Conservation (phyloP, 768 basidiomycete genomes). For the Pisolithus marmoratus region DNA sequence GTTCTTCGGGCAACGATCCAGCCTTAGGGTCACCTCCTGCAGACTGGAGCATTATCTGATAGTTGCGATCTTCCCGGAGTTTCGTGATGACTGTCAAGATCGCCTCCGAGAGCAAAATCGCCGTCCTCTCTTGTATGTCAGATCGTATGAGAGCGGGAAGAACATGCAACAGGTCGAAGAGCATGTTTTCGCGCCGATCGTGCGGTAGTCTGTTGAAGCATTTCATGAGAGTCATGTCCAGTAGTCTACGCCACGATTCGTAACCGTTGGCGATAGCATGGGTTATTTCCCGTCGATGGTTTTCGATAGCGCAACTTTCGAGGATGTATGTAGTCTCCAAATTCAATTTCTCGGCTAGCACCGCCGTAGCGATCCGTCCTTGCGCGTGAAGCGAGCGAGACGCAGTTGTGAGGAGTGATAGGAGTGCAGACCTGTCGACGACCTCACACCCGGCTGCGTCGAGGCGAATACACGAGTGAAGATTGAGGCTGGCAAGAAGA, state of each 20-base stretch:
- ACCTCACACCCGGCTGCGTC: slow-evolving; percentile 76
- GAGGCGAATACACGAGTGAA: slow-evolving; percentile 62
- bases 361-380: slow-evolving; percentile 56
- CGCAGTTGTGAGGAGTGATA: slow-evolving; percentile 61
- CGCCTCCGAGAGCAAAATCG: slow-evolving; percentile 79
- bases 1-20: slow-evolving; percentile 72
- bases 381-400: slow-evolving; percentile 60
- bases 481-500: slow-evolving; percentile 59
- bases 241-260: slow-evolving; percentile 77
- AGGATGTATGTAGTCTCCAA: slow-evolving; percentile 72
- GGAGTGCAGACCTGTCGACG: slow-evolving; percentile 67
- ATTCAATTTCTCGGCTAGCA: slow-evolving; percentile 60
- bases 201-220: slow-evolving; percentile 80
- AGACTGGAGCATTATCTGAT: slow-evolving; percentile 63
- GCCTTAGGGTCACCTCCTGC: slow-evolving; percentile 57
- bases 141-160: slow-evolving; percentile 67
- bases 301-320: slow-evolving; percentile 81
- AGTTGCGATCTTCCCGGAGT: slow-evolving; percentile 75
- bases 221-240: slow-evolving; percentile 82
- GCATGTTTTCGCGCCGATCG: slow-evolving; percentile 79
- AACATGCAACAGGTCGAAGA: slow-evolving; percentile 85
- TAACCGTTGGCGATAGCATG: slow-evolving; percentile 67
- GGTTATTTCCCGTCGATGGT: slow-evolving; percentile 77
- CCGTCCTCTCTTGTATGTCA: slow-evolving; percentile 64
- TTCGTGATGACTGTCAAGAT: slow-evolving; percentile 81